phyloP scores from a whole-genome alignment of 164 flowering plant genomes.

The Vitis rotundifolia region DNA sequence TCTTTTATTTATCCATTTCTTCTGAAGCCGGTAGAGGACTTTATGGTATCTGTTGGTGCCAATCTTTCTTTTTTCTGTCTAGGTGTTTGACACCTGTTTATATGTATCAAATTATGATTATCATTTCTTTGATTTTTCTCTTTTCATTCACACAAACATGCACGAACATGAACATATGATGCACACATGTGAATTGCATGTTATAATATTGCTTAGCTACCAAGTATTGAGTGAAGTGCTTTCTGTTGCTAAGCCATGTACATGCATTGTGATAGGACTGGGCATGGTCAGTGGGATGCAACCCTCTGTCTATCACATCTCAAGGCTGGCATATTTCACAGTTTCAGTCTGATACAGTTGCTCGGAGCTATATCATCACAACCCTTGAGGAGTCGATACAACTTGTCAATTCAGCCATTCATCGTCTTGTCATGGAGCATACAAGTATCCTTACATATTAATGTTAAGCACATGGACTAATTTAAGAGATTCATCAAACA shows the following conservation, averaged over 20 bases:
- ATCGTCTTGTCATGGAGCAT: conserved; percentile 70
- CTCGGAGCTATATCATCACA: conserved; percentile 90
- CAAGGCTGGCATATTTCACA: conserved; percentile 86
- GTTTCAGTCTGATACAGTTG: conserved; percentile 89
- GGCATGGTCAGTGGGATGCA: conserved; percentile 99
- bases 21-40: too few relatives aligned
- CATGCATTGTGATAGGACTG: conserved; percentile 65
- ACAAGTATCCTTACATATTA: conserved; percentile 78
- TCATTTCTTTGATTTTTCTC: too few relatives aligned
- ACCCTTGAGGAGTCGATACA: conserved; percentile 88
- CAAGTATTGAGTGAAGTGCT: background rate
- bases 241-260: conserved; percentile 9
- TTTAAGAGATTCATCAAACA: background rate
- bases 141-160: too few relatives aligned
- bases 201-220: background rate
- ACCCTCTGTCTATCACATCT: conserved; percentile 78
- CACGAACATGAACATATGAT: too few relatives aligned
- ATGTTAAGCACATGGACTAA: background rate
- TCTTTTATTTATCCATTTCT: too few relatives aligned
- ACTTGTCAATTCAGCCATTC: conserved; percentile 82
- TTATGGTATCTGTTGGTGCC: too few relatives aligned
- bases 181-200: background rate
- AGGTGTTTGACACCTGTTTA: too few relatives aligned
- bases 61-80: too few relatives aligned
- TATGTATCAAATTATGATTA: too few relatives aligned